Evolutionary conservation across 345 rosid genomes (phyloP).

Genomic region (Hibiscus syriacus): DNA sequence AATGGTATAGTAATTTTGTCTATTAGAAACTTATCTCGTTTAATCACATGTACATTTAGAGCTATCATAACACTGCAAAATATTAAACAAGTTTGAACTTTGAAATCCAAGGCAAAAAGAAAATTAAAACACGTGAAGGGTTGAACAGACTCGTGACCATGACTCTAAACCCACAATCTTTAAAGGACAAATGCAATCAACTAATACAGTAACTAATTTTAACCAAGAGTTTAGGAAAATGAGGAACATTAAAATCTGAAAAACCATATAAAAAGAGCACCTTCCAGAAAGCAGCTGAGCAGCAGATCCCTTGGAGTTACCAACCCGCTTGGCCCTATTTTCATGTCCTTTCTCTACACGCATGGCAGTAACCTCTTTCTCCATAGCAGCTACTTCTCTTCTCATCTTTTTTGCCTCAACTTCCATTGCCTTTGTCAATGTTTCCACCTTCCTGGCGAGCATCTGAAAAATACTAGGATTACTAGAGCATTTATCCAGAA

Average conservation of each 20-base stretch:
- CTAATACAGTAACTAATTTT: neutral
- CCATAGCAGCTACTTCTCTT: neutral
- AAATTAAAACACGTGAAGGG: neutral
- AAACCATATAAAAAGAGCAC: neutral
- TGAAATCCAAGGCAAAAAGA: neutral
- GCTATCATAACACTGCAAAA: neutral
- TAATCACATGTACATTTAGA: neutral
- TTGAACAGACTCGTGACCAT: neutral
- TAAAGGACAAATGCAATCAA: neutral
- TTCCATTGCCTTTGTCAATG: neutral
- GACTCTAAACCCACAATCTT: neutral
- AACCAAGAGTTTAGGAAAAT: neutral
- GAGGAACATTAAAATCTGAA: too few species aligned
- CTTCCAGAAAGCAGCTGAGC: neutral
- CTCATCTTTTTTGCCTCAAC: neutral
- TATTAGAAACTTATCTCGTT: neutral
- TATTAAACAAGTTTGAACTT: neutral
- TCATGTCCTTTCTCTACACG: neutral
- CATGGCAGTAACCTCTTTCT: neutral
- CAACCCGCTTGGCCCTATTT: neutral
- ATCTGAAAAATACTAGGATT: too few species aligned
- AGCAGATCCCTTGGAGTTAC: neutral
- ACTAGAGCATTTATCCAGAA: neutral
- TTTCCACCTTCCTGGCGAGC: neutral
- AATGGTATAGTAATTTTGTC: neutral